Base-by-base conservation (phyloP, 106 monocot species). In the Chionographis japonica region DNA sequence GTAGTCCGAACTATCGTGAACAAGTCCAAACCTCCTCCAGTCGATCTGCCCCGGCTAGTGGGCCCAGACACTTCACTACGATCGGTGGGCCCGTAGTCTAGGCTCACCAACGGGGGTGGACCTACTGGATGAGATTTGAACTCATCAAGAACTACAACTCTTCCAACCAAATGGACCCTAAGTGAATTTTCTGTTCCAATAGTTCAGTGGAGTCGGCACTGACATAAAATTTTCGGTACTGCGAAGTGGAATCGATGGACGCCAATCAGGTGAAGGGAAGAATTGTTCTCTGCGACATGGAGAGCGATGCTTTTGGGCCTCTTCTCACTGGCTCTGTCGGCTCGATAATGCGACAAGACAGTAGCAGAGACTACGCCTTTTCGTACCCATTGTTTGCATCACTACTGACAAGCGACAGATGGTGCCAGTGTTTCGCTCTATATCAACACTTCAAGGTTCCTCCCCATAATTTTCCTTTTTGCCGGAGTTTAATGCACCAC, bases 201-300 rank as follows among this genome's bases (percentile, higher is more conserved):
- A n/a, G n/a, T n/a, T n/a, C n/a, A n/a, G n/a, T n/a, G n/a, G n/a
- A n/a, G n/a, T n/a, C n/a, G n/a, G n/a, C n/a, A n/a, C n/a, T n/a
- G n/a, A n/a, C n/a, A n/a, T 43, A 1, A 4, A 2, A 61, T 10
- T 61, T 59, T 52, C 68, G 76, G 43, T 65, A 14, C 15, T 77
- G 77, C 56, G 3, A 7, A 12, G 3, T 40, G 1, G 71, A 53
- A 7, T 36, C 73, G 3, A n/a, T 79, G 73, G 62, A 79, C 49
- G 41, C 2, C 4, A 50, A 61, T 46, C 12, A 50, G 41, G 68
- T 68, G 55, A 74, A 79, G 16, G 79, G 73, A 37, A 79, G 49
- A 36, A 54, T 79, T 46, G 67, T 79, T 38, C 37, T 79, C 17
- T 79, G 79, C 12, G 73, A 74, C 14, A 1, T 3, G 1, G 3